Conservation (phyloP, 352 stramenopile genomes). For the Phytophthora pini region DNA sequence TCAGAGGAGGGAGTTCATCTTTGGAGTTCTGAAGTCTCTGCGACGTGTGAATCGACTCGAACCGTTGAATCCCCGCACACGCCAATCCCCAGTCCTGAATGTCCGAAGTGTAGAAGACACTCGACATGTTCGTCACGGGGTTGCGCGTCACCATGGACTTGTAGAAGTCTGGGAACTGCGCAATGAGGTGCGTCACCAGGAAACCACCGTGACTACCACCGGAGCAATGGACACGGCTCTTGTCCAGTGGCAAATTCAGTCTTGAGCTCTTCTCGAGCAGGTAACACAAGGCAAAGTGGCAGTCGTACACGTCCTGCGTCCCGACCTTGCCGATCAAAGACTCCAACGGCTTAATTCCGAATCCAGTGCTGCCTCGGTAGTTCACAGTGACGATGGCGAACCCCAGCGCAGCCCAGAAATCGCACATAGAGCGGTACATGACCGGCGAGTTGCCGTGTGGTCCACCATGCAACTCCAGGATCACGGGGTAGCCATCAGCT, state of each 20-base stretch:
- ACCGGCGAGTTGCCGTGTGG: slow-evolving; percentile 91
- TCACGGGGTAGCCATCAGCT: slow-evolving; percentile 68
- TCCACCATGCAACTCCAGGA: slow-evolving; percentile 93
- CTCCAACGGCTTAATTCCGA: slow-evolving; percentile 90
- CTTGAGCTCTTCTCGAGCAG: slow-evolving; percentile 65
- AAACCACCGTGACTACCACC: slow-evolving; percentile 97
- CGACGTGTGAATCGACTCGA: slow-evolving; percentile 86
- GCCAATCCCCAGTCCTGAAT: slow-evolving; percentile 98
- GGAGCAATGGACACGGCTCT: slow-evolving; percentile 88
- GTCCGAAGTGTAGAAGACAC: slow-evolving; percentile 94
- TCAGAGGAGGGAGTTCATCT: slow-evolving; percentile 40
- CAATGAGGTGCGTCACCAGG: slow-evolving; percentile 92
- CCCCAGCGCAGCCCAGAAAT: slow-evolving; percentile 88
- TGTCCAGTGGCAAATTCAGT: slow-evolving; percentile 68
- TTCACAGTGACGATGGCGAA: slow-evolving; percentile 96
- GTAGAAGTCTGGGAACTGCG: slow-evolving; percentile 95
- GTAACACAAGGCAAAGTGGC: slow-evolving; percentile 81
- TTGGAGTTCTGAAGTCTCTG: slow-evolving; percentile 50
- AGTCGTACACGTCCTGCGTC: slow-evolving; percentile 94
- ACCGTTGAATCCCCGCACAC: slow-evolving; percentile 79
- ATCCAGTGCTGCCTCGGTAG: slow-evolving; percentile 96
- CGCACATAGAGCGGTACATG: slow-evolving; percentile 88
- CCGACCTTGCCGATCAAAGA: slow-evolving; percentile 92
- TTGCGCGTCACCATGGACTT: slow-evolving; percentile 90
- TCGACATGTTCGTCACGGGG: slow-evolving; percentile 94